A percentile compares a stretch with the other conserved stretches of the same genome.
Conservation (phyloP, 495 filamentous ascomycete species). For the Staphylotrichum longicolle region DNA sequence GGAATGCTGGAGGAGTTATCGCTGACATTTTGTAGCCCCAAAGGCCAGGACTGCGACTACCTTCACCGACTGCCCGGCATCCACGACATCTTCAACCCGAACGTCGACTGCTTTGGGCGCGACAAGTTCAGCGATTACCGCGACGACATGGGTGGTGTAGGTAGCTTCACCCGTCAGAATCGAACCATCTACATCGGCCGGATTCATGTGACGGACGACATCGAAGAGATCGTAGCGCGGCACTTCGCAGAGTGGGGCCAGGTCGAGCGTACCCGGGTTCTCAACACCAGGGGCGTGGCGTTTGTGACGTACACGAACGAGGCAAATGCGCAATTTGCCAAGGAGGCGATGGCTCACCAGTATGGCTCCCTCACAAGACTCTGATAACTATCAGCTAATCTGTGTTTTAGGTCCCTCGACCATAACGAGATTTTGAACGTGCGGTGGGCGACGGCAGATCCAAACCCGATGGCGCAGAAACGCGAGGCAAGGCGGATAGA, state of each 20-base stretch:
- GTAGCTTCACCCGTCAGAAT: slow-evolving; percentile 86
- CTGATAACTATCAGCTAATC: background rate
- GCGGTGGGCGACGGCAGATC: slow-evolving; percentile 93
- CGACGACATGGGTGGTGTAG: slow-evolving; percentile 96
- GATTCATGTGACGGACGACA: slow-evolving; percentile 95
- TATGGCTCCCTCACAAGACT: slow-evolving; percentile 18
- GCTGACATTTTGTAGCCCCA: slow-evolving; percentile 54
- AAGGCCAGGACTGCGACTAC: slow-evolving; percentile 90
- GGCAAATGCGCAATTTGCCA: slow-evolving; percentile 84
- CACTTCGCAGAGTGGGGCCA: slow-evolving; percentile 96
- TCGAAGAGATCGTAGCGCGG: slow-evolving; percentile 90
- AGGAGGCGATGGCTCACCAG: slow-evolving; percentile 88
- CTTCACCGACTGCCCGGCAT: slow-evolving; percentile 81
- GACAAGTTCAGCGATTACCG: slow-evolving; percentile 86
- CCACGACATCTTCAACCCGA: slow-evolving; percentile 82
- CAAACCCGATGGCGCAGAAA: slow-evolving; percentile 92
- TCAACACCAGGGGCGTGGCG: slow-evolving; percentile 86
- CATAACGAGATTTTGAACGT: slow-evolving; percentile 93
- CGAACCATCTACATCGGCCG: slow-evolving; percentile 88
- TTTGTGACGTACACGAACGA: slow-evolving; percentile 89
- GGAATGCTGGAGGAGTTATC: too few species aligned
- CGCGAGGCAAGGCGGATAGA: slow-evolving; percentile 86
- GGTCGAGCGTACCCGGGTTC: slow-evolving; percentile 81
- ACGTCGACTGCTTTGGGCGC: slow-evolving; percentile 89
- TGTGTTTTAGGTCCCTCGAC: slow-evolving; percentile 45